phyloP scores from a whole-genome alignment of 805 yeast species.

The Monosporozyma unispora region DNA sequence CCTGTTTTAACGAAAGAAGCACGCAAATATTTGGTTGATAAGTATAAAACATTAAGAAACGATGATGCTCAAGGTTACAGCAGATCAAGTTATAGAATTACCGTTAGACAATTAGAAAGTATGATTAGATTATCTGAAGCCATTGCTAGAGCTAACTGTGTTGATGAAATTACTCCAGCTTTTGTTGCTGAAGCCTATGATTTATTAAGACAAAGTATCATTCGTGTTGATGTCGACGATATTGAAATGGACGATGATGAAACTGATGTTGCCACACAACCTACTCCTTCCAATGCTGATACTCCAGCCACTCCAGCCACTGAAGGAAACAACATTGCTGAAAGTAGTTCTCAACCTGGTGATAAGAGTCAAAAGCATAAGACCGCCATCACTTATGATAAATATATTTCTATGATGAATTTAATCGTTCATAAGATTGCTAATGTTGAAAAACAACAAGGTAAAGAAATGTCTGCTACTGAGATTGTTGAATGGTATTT shows the following conservation, averaged over 20 bases:
- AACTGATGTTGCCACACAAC: slow-evolving; percentile 25
- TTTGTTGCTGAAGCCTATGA: slow-evolving; percentile 93
- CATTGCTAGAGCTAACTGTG: slow-evolving; percentile 93
- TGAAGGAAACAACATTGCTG: slow-evolving; percentile 26
- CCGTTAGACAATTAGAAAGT: slow-evolving; percentile 93
- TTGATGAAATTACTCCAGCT: slow-evolving; percentile 71
- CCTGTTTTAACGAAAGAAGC: slow-evolving; percentile 82
- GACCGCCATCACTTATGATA: slow-evolving; percentile 68
- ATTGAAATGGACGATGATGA: slow-evolving; percentile 72
- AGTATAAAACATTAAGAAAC: slow-evolving; percentile 76
- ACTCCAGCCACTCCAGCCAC: background rate
- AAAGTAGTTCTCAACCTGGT: background rate
- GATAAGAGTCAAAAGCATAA: slow-evolving; percentile 25
- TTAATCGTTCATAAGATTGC: slow-evolving; percentile 57
- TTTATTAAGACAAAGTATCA: slow-evolving; percentile 79
- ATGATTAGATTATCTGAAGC: slow-evolving; percentile 92
- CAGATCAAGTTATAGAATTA: slow-evolving; percentile 81
- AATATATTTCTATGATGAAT: slow-evolving; percentile 78
- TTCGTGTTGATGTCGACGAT: slow-evolving; percentile 90
- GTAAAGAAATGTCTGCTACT: slow-evolving; percentile 57
- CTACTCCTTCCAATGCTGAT: slow-evolving; percentile 3
- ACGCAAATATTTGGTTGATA: slow-evolving; percentile 60
- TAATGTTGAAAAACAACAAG: slow-evolving; percentile 42
- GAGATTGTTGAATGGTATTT: slow-evolving; percentile 77
- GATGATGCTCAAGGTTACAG: slow-evolving; percentile 82